Conservation (phyloP, 2,329 filamentous ascomycete species). For the Penicillium nordicum region DNA sequence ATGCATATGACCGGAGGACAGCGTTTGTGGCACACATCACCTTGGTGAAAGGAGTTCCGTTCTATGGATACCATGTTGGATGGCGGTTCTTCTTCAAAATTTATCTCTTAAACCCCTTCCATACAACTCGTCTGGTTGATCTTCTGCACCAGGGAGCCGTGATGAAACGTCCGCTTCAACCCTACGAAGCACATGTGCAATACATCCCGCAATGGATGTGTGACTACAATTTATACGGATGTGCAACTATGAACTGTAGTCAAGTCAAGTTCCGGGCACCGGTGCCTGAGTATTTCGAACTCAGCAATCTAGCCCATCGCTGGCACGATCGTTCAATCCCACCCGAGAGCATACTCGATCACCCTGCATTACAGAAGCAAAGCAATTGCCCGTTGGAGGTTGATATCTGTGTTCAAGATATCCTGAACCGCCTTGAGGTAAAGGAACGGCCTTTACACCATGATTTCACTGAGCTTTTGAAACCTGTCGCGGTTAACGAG, state of each 20-base stretch:
- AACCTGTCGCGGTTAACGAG: conserved; percentile 62
- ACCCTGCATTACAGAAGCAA: conserved; percentile 64
- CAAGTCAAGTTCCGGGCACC: conserved; percentile 72
- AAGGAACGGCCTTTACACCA: conserved; percentile 78
- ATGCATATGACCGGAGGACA: conserved; percentile 65
- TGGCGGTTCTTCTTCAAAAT: conserved; percentile 91
- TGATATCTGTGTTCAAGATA: conserved; percentile 84
- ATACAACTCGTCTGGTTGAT: conserved; percentile 84
- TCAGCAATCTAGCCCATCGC: conserved; percentile 60
- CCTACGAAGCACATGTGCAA: conserved; percentile 90
- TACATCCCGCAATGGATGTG: conserved; percentile 96
- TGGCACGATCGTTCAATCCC: conserved; percentile 79
- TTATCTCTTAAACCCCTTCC: conserved; percentile 81
- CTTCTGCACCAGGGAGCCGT: conserved; percentile 84
- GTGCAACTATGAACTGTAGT: conserved; percentile 73
- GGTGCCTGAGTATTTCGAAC: conserved; percentile 65
- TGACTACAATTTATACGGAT: conserved; percentile 96
- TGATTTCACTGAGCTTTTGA: conserved; percentile 72
- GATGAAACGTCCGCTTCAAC: conserved; percentile 78
- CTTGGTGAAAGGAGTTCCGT: conserved; percentile 87
- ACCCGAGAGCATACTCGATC: conserved; percentile 57
- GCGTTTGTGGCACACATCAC: conserved; percentile 86
- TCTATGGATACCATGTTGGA: conserved; percentile 93
- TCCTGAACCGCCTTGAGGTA: conserved; percentile 75
- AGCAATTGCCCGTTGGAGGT: conserved; percentile 89